A percentile compares a stretch with the other conserved stretches of the same genome.
phyloP scores from a whole-genome alignment of 805 yeast species.

The Zygosaccharomyces gambellarensis region DNA sequence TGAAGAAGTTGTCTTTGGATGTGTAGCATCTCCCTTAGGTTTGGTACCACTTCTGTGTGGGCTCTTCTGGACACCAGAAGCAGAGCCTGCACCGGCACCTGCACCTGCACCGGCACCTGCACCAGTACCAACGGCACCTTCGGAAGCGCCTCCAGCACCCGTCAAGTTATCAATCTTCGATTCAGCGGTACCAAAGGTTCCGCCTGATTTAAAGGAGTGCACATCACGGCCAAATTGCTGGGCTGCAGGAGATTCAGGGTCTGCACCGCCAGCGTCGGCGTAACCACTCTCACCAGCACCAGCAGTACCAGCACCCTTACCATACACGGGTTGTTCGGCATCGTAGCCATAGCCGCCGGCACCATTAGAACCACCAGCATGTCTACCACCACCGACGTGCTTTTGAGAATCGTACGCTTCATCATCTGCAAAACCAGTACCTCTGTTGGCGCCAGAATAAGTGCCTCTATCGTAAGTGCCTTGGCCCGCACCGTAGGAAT shows the following conservation, averaged over 20 bases:
- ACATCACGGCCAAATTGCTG: slow-evolving; percentile 16
- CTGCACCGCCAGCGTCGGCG: not conserved
- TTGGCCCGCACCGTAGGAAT: not conserved
- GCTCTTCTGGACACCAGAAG: not conserved
- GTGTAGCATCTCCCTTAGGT: not conserved
- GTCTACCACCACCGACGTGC: too few relatives aligned
- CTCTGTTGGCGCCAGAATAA: not conserved
- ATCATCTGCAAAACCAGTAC: not conserved
- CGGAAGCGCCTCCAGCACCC: not conserved
- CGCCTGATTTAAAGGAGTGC: slow-evolving; percentile 9
- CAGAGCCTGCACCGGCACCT: not conserved
- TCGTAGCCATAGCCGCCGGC: not conserved
- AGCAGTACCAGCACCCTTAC: not conserved
- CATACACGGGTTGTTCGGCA: not conserved
- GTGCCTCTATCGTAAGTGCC: not conserved
- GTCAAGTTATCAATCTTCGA: slow-evolving; percentile 1
- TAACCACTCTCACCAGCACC: not conserved
- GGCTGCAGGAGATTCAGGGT: slow-evolving; percentile 8
- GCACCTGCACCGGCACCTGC: not conserved
- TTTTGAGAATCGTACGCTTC: not conserved
- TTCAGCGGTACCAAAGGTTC: slow-evolving; percentile 5
- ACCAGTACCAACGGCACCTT: not conserved
- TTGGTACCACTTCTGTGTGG: slow-evolving; percentile 3
- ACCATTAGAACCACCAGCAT: not conserved
- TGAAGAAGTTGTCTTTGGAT: not conserved